phyloP scores from a whole-genome alignment of 2,329 filamentous ascomycete genomes.

The Exophiala alcalophila region DNA sequence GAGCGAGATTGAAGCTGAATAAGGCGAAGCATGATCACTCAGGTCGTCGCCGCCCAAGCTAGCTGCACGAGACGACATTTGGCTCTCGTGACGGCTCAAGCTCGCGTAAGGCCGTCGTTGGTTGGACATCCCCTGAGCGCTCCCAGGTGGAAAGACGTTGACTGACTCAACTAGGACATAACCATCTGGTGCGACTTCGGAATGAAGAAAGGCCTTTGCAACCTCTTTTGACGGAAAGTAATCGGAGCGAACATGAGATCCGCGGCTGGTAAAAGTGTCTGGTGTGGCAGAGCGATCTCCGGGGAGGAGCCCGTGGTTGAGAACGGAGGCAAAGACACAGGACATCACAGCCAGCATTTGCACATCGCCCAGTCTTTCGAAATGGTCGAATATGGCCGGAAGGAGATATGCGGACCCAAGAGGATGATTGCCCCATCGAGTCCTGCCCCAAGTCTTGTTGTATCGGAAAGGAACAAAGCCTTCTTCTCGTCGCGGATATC shows the following conservation, averaged over 20 bases:
- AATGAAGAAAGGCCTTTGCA: slow-evolving; percentile 21
- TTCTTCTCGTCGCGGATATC: slow-evolving; percentile 40
- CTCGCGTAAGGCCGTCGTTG: slow-evolving; percentile 9
- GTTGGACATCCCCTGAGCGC: background rate
- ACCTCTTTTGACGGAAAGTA: slow-evolving; percentile 25
- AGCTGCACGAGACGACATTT: slow-evolving; percentile 22
- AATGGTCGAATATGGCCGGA: slow-evolving; percentile 57
- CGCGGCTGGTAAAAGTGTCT: background rate
- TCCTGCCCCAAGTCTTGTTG: slow-evolving; percentile 30
- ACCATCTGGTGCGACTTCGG: slow-evolving; percentile 15
- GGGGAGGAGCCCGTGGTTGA: slow-evolving; percentile 10
- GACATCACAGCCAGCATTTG: slow-evolving; percentile 67
- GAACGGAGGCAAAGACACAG: slow-evolving; percentile 49
- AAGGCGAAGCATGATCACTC: slow-evolving; percentile 18
- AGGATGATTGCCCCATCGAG: slow-evolving; percentile 58
- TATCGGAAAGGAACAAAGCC: slow-evolving; percentile 31
- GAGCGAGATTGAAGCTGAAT: slow-evolving; percentile 24
- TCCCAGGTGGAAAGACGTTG: slow-evolving; percentile 1
- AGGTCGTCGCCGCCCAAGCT: slow-evolving; percentile 25
- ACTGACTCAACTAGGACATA: slow-evolving; percentile 18
- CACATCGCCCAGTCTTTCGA: slow-evolving; percentile 58
- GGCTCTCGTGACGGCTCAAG: slow-evolving; percentile 14
- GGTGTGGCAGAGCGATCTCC: slow-evolving; percentile 1
- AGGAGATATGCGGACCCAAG: slow-evolving; percentile 57
- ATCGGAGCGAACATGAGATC: slow-evolving; percentile 2